Conservation (phyloP, 345 rosid genomes). For the Anastatica hierochuntica region DNA sequence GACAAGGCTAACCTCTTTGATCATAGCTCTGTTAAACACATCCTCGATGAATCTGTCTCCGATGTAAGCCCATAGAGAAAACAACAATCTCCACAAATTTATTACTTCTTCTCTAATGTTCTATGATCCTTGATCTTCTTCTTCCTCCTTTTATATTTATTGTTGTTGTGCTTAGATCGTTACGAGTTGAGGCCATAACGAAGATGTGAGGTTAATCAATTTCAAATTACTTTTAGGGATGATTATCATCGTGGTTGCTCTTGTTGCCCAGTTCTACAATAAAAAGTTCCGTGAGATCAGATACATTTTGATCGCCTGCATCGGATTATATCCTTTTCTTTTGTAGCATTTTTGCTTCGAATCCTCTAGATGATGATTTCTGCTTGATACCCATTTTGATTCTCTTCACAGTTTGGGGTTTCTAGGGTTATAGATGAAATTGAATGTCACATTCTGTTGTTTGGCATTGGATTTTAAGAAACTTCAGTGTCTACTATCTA, state of each 20-base stretch:
- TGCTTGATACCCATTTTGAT: background rate
- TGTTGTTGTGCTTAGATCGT: conserved; percentile 68
- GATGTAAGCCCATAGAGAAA: conserved; percentile 33
- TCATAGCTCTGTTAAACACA: conserved; percentile 79
- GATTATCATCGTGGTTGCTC: conserved; percentile 54
- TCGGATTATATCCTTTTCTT: conserved; percentile 74
- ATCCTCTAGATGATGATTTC: too few relatives aligned
- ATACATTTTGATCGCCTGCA: conserved; percentile 64
- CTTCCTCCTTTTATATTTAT: too few relatives aligned
- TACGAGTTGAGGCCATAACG: conserved; percentile 56
- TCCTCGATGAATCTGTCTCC: conserved; percentile 76
- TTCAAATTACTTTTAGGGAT: conserved; percentile 48
- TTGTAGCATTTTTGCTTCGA: background rate
- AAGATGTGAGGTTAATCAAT: conserved; percentile 77
- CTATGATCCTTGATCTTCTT: background rate
- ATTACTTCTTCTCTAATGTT: background rate
- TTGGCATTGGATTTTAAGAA: too few relatives aligned
- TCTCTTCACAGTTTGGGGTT: background rate
- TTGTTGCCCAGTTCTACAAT: conserved; percentile 90
- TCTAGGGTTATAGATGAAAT: too few relatives aligned
- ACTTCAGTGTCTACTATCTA: too few relatives aligned
- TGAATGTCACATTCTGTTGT: too few relatives aligned
- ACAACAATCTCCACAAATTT: background rate
- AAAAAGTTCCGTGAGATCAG: conserved; percentile 83
- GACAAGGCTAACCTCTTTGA: conserved; percentile 70